phyloP scores from a whole-genome alignment of 2,329 filamentous ascomycete species.

The Orbilia quercus region DNA sequence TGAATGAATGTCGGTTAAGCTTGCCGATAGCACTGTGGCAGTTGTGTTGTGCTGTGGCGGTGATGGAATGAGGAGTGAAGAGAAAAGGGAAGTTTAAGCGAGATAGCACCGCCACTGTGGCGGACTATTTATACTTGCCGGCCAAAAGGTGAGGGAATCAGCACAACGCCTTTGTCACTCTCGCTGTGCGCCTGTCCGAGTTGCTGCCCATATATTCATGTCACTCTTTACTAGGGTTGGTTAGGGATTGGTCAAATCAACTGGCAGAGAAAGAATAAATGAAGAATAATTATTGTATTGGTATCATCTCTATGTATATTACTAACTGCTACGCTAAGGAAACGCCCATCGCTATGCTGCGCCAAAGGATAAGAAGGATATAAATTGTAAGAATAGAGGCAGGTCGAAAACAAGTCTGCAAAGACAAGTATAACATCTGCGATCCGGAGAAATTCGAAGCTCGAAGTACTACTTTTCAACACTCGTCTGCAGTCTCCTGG shows the following conservation, averaged over 20 bases:
- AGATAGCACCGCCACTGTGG: no score
- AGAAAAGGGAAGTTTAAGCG: conserved; percentile 13
- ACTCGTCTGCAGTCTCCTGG: conserved; percentile 47
- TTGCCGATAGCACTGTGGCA: conserved; percentile 7
- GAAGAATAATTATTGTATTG: neutral
- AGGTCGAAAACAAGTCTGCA: no score
- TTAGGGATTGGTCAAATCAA: no score
- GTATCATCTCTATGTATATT: neutral
- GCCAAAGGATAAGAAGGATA: conserved; percentile 1
- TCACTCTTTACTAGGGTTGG: no score
- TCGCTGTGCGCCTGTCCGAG: no score
- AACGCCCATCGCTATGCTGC: conserved; percentile 29
- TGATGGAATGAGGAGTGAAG: neutral
- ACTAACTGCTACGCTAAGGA: conserved; percentile 3
- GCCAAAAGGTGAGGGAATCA: no score
- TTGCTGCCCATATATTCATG: no score
- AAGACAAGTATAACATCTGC: no score
- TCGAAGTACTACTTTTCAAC: conserved; percentile 47
- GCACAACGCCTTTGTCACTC: no score
- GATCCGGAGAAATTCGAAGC: no score
- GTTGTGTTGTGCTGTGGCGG: conserved; percentile 14
- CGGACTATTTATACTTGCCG: no score
- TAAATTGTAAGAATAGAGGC: neutral
- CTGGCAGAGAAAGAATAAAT: neutral
- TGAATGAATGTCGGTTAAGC: conserved; percentile 21